Percentiles rank a stretch among this genome's conserved stretches.
These are phyloP conservation scores for Claviceps arundinis DNA, from an alignment of 2,329 filamentous ascomycete genomes.

Conservation along the genomic window DNA sequence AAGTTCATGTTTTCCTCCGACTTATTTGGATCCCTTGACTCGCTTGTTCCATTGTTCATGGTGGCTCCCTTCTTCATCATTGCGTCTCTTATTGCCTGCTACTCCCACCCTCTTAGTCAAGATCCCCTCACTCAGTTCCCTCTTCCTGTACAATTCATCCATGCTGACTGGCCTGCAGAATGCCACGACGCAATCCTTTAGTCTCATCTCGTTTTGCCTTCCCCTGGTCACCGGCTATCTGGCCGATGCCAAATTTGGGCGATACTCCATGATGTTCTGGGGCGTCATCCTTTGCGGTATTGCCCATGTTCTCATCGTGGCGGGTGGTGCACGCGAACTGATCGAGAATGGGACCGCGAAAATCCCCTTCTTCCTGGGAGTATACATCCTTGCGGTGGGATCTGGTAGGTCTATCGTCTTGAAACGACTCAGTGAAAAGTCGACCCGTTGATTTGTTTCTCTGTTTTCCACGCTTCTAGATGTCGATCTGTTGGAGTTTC, in stretches of 20 bases:
- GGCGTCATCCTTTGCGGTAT: conserved; percentile 54
- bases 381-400: conserved; percentile 41
- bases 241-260: conserved; percentile 56
- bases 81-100: too few relatives aligned
- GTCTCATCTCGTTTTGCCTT: conserved; percentile 42
- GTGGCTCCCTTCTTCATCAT: too few relatives aligned
- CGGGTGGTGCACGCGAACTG: conserved; percentile 37
- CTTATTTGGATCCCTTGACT: too few relatives aligned
- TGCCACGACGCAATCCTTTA: conserved; percentile 32
- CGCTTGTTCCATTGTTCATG: too few relatives aligned
- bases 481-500: too few relatives aligned
- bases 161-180: conserved; percentile 6
- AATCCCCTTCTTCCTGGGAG: conserved; percentile 47
- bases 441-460: too few relatives aligned
- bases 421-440: too few relatives aligned
- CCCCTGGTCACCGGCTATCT: conserved; percentile 42
- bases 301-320: conserved; percentile 55
- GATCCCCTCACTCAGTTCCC: too few relatives aligned
- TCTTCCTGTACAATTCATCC: conserved; percentile 3
- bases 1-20: background rate
- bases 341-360: conserved; percentile 32
- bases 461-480: too few relatives aligned
- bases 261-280: conserved; percentile 58
- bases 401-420: conserved; percentile 28
- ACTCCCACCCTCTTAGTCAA: too few relatives aligned